A percentile compares a stretch with the other conserved stretches of the same genome.
Conservation (phyloP, 139 green algal species). For the Chlorella sp. region DNA sequence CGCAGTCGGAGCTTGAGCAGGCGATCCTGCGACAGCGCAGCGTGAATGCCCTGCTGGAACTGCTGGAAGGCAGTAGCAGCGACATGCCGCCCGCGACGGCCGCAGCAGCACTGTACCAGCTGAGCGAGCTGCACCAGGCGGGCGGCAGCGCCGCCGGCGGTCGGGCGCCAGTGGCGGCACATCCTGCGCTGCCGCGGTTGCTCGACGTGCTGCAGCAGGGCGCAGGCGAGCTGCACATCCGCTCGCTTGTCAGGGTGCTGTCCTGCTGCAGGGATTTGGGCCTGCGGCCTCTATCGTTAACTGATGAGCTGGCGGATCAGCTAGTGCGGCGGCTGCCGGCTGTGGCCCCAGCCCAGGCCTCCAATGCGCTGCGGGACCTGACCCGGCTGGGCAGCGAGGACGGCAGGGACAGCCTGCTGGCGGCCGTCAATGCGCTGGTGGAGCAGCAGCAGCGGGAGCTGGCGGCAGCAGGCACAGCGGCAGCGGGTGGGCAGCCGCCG, state of each 20-base stretch:
- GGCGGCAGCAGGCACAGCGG: not conserved
- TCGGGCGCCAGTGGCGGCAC: not conserved
- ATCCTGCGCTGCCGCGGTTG: not conserved
- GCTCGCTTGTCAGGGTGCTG: not conserved
- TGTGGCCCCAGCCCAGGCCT: not conserved
- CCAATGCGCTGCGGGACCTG: not conserved
- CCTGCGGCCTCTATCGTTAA: not conserved
- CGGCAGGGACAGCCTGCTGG: not conserved
- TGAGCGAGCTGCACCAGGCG: not conserved
- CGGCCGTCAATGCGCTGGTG: constrained; percentile 2
- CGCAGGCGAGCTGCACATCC: not conserved
- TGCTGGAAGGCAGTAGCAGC: no score
- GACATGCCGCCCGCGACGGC: no score
- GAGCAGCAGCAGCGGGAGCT: not conserved
- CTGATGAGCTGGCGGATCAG: not conserved
- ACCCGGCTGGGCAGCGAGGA: constrained; percentile 1
- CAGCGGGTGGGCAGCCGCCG: not conserved
- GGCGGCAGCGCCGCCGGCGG: not conserved
- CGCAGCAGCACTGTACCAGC: no score
- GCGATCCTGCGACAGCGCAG: no score
- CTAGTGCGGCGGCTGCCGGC: not conserved
- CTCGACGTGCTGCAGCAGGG: not conserved
- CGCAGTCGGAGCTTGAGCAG: no score
- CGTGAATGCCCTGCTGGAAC: no score
- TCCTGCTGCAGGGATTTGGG: not conserved